Conservation (phyloP, 1,284 basidiomycete species). For the Moesziomyces sp. region DNA sequence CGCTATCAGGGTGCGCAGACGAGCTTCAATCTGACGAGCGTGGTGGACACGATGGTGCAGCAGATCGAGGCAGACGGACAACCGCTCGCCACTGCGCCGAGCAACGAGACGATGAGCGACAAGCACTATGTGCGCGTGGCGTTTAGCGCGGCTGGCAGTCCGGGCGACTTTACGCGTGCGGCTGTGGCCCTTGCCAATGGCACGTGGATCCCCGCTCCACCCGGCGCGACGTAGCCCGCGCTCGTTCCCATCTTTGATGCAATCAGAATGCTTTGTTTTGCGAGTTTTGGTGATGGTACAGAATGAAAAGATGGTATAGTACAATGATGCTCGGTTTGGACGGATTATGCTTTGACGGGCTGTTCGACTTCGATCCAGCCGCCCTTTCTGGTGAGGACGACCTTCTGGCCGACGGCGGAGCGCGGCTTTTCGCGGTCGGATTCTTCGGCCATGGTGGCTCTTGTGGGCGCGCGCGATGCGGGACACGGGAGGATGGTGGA, state of each 20-base stretch:
- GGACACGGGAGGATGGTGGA: slow-evolving; percentile 58
- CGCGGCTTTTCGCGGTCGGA: neutral
- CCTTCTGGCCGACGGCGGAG: slow-evolving; percentile 39
- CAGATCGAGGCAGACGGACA: slow-evolving; percentile 5
- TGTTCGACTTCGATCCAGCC: slow-evolving; percentile 58
- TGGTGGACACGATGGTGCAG: slow-evolving; percentile 16
- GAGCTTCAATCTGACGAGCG: slow-evolving; percentile 42
- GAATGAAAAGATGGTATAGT: no score
- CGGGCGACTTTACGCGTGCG: slow-evolving; percentile 83
- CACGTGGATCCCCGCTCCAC: slow-evolving; percentile 73
- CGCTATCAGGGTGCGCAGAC: slow-evolving; percentile 76
- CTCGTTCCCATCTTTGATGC: neutral
- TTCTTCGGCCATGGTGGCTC: slow-evolving; percentile 21
- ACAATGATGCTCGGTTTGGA: neutral
- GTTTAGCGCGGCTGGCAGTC: slow-evolving; percentile 74
- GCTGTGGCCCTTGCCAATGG: slow-evolving; percentile 79
- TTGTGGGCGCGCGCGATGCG: slow-evolving; percentile 18
- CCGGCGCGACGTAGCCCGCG: slow-evolving; percentile 31
- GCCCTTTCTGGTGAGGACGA: slow-evolving; percentile 41
- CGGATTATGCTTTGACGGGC: slow-evolving; percentile 3
- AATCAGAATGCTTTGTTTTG: neutral
- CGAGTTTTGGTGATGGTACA: neutral
- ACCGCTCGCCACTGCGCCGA: neutral
- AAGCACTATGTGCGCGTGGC: slow-evolving; percentile 85
- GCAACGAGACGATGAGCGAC: slow-evolving; percentile 71